Conservation (phyloP, 2,329 filamentous ascomycete species). For the Didymellaceae sp. region DNA sequence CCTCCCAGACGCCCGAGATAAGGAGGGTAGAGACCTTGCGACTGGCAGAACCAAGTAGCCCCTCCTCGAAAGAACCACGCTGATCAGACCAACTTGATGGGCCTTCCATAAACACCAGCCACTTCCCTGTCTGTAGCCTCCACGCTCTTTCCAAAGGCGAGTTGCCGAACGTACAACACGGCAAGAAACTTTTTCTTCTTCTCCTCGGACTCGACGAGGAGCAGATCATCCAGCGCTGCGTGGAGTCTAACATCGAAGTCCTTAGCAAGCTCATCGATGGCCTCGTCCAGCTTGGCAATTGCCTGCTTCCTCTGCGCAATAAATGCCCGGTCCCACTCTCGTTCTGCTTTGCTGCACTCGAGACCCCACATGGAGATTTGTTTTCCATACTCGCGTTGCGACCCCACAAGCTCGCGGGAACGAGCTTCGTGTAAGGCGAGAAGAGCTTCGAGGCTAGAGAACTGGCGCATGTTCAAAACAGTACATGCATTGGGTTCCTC, state of each 20-base stretch:
- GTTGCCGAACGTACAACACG: background rate
- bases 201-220: no score
- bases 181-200: background rate
- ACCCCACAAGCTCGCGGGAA: background rate
- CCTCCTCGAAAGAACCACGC: no score
- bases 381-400: background rate
- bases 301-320: background rate
- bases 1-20: no score
- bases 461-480: no score
- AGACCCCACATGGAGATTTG: conserved; percentile 10
- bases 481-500: no score
- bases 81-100: no score
- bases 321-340: background rate
- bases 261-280: background rate
- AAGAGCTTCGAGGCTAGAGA: background rate
- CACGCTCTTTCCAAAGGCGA: background rate
- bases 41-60: no score
- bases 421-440: background rate
- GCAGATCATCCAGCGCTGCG: background rate
- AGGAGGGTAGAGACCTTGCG: no score
- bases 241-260: background rate
- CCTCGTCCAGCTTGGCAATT: background rate
- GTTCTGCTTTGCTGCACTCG: conserved; percentile 5
- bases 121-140: background rate
- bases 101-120: no score